phyloP scores from a whole-genome alignment of 805 yeast genomes.

The Kurtzmaniella cleridarum region DNA sequence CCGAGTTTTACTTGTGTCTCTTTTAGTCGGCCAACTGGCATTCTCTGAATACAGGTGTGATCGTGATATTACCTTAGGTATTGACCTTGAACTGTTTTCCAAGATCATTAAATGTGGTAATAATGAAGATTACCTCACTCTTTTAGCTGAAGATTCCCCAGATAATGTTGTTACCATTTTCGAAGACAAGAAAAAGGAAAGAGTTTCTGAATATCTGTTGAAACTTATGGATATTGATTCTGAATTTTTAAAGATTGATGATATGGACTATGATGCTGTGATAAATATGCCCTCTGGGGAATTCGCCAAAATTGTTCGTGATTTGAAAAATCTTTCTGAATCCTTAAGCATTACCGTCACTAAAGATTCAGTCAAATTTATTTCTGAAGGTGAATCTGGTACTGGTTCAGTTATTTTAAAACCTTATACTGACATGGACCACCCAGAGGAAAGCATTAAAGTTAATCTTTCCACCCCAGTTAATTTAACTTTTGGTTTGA shows the following conservation, averaged over 20 bases:
- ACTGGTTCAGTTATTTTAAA: slow-evolving; percentile 81
- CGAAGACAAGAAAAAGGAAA: slow-evolving; percentile 86
- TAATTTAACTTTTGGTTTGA: slow-evolving; percentile 83
- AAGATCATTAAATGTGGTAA: slow-evolving; percentile 90
- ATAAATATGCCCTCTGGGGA: slow-evolving; percentile 84
- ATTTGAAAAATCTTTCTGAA: slow-evolving; percentile 81
- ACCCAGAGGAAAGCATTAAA: slow-evolving; percentile 66
- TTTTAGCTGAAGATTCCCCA: slow-evolving; percentile 86
- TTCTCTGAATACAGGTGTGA: slow-evolving; percentile 94
- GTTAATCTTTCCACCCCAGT: slow-evolving; percentile 84
- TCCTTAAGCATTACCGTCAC: slow-evolving; percentile 81
- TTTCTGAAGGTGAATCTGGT: slow-evolving; percentile 89
- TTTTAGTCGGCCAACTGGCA: slow-evolving; percentile 82
- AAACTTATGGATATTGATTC: slow-evolving; percentile 96
- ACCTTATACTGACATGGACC: slow-evolving; percentile 77
- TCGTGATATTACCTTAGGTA: slow-evolving; percentile 84
- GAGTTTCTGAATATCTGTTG: slow-evolving; percentile 86
- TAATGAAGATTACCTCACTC: slow-evolving; percentile 79
- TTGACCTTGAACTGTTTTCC: slow-evolving; percentile 80
- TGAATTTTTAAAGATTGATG: slow-evolving; percentile 90
- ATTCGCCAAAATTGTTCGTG: slow-evolving; percentile 85
- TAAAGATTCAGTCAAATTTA: slow-evolving; percentile 86
- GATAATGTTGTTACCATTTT: slow-evolving; percentile 75
- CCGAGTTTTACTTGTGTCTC: slow-evolving; percentile 85
- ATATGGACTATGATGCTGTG: slow-evolving; percentile 83